Conservation (phyloP, 495 filamentous ascomycete genomes). For the Talaromyces stipitatus region DNA sequence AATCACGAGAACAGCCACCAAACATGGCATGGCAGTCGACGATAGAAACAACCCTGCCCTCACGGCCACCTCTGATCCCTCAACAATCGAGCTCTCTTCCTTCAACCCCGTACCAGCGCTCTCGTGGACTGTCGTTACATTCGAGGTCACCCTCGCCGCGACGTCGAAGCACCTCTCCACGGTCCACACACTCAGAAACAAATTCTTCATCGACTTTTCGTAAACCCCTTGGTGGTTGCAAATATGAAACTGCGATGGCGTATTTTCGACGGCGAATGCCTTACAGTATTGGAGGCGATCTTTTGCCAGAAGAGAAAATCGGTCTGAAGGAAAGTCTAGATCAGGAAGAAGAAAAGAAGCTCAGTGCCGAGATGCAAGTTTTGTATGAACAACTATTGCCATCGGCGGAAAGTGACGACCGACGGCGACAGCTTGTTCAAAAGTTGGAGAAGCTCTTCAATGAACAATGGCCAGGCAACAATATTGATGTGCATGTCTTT, state of each 20-base stretch:
- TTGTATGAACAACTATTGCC: conserved; percentile 82
- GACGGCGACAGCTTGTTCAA: conserved; percentile 64
- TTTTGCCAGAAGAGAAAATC: conserved; percentile 58
- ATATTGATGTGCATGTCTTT: conserved; percentile 89
- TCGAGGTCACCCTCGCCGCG: conserved; percentile 83
- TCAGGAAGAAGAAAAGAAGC: conserved; percentile 65
- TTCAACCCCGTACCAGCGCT: conserved; percentile 85
- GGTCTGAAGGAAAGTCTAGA: conserved; percentile 59
- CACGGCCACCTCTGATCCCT: conserved; percentile 39
- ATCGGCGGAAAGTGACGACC: conserved; percentile 66
- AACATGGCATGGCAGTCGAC: conserved; percentile 36
- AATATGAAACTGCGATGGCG: conserved; percentile 71
- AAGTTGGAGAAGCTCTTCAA: conserved; percentile 86
- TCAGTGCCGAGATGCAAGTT: conserved; percentile 73
- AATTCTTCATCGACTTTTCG: conserved; percentile 62
- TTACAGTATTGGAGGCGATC: conserved; percentile 78
- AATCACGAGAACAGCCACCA: conserved; percentile 33
- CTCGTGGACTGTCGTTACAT: conserved; percentile 73
- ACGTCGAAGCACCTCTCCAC: conserved; percentile 73
- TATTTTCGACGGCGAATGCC: conserved; percentile 75
- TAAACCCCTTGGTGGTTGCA: conserved; percentile 56
- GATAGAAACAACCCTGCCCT: conserved; percentile 16
- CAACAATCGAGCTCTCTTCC: conserved; percentile 87
- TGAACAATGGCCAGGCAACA: conserved; percentile 80
- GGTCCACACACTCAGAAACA: conserved; percentile 84